Evolutionary conservation across 176 grass and related monocot species (phyloP).

Genomic region (Poa annua): DNA sequence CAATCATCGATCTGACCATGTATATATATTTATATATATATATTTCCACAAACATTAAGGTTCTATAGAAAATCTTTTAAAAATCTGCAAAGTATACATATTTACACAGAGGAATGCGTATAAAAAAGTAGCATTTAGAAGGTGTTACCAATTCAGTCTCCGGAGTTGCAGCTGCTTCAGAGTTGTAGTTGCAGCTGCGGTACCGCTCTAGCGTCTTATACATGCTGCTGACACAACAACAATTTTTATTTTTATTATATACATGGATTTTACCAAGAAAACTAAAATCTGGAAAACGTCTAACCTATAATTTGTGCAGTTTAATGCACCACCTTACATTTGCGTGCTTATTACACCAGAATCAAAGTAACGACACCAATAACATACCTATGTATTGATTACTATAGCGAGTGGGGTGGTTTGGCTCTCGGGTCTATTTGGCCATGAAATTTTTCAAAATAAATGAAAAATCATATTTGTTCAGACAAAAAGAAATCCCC

Average conservation of each 20-base stretch:
- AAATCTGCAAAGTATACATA: background rate
- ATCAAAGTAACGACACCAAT: background rate
- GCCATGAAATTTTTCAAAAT: too few relatives aligned
- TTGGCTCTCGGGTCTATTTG: background rate
- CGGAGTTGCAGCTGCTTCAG: conserved; percentile 47
- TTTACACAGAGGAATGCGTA: background rate
- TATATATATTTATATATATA: background rate
- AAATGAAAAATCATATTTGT: too few relatives aligned
- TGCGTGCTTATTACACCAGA: too few relatives aligned
- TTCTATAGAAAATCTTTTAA: background rate
- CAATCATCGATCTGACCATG: background rate
- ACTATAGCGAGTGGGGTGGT: background rate
- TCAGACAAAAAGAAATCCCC: too few relatives aligned
- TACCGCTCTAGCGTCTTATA: conserved; percentile 84
- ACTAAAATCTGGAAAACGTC: too few relatives aligned
- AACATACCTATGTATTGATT: background rate
- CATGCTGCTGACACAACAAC: conserved; percentile 52
- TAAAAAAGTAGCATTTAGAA: background rate
- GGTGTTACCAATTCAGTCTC: conserved; percentile 67
- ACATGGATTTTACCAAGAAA: background rate
- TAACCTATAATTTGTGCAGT: background rate
- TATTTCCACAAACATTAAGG: background rate
- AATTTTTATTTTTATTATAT: too few relatives aligned
- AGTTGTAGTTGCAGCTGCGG: conserved; percentile 68
- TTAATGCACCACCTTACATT: background rate